phyloP scores from a whole-genome alignment of 176 grass and related monocot species.

The Ampelocalamus luodianensis region DNA sequence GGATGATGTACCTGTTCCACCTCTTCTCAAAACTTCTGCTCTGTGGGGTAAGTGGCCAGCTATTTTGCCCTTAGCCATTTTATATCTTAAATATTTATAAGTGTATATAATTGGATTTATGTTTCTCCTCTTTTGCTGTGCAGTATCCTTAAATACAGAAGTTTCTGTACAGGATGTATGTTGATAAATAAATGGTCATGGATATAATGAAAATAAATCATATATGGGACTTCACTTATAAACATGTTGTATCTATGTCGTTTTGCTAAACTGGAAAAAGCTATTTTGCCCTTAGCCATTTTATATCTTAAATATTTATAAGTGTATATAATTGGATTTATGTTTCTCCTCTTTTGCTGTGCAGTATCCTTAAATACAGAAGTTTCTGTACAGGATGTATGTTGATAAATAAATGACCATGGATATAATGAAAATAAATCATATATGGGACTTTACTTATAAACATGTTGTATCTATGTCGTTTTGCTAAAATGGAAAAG shows the following conservation, averaged over 20 bases:
- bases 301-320: slow-evolving; percentile 13
- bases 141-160: slow-evolving; percentile 3
- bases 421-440: not conserved
- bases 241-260: too few relatives aligned
- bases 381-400: not conserved
- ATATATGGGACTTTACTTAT: too few relatives aligned
- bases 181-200: not conserved
- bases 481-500: too few relatives aligned
- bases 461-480: too few relatives aligned
- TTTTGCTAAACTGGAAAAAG: too few relatives aligned
- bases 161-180: not conserved
- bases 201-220: not conserved
- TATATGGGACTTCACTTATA: too few relatives aligned
- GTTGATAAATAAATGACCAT: not conserved
- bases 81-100: slow-evolving; percentile 12
- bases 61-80: not conserved
- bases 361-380: slow-evolving; percentile 1
- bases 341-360: not conserved
- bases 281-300: not conserved
- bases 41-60: slow-evolving; percentile 77
- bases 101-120: not conserved
- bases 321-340: not conserved
- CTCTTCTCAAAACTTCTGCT: slow-evolving; percentile 86
- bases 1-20: slow-evolving; percentile 88
- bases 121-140: not conserved